Evolutionary conservation across 176 grass and related monocot species (phyloP).

Genomic region (Miscanthus lutarioriparius): DNA sequence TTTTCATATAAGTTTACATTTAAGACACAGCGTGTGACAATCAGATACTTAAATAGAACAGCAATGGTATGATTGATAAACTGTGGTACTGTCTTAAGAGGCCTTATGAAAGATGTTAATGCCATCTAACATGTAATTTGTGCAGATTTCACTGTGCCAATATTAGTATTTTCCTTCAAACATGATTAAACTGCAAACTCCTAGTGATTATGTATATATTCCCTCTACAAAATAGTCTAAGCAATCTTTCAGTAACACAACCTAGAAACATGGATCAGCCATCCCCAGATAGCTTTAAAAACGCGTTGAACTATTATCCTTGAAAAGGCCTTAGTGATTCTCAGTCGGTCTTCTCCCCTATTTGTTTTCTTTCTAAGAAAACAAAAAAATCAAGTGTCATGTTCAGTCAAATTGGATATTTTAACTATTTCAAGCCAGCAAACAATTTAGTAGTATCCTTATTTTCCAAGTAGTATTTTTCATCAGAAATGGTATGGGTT

Average conservation of each 20-base stretch:
- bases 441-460: neutral
- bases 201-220: neutral
- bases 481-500: slow-evolving; percentile 6
- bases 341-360: neutral
- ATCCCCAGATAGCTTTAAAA: neutral
- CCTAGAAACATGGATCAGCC: neutral
- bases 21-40: slow-evolving; percentile 3
- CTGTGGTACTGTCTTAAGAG: neutral
- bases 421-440: neutral
- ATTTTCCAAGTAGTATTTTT: neutral
- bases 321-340: neutral
- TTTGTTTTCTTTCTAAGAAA: neutral
- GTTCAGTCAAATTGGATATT: neutral
- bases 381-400: neutral
- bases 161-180: neutral
- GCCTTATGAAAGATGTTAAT: neutral
- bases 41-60: neutral
- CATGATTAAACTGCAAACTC: neutral
- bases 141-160: neutral
- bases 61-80: neutral
- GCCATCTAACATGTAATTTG: neutral
- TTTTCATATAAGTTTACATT: neutral
- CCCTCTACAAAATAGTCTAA: neutral
- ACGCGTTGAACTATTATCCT: neutral
- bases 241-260: neutral